Conservation (phyloP, 2,329 filamentous ascomycete species). For the Penicillium janthinellum region DNA sequence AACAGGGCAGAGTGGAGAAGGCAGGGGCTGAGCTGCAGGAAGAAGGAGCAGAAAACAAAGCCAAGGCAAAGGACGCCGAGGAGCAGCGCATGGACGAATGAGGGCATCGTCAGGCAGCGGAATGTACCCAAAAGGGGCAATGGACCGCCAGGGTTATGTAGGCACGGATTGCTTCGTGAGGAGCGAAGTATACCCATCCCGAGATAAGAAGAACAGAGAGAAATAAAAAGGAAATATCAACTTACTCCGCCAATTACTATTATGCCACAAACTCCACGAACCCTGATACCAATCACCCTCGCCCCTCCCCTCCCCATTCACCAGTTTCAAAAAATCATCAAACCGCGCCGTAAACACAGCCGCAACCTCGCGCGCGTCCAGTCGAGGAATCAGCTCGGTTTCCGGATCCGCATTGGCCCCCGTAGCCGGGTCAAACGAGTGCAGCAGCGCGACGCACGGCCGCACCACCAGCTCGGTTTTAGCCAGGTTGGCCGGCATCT, state of each 20-base stretch:
- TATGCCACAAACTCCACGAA: slow-evolving; percentile 77
- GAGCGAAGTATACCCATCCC: not conserved
- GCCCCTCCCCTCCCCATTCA: slow-evolving; percentile 49
- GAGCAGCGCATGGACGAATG: not conserved
- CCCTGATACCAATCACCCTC: slow-evolving; percentile 80
- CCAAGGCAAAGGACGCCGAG: not conserved
- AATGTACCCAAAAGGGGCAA: not conserved
- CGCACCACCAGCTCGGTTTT: slow-evolving; percentile 73
- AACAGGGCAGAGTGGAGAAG: not conserved
- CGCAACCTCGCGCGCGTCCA: slow-evolving; percentile 89
- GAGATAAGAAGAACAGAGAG: slow-evolving; percentile 1
- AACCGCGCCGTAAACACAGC: slow-evolving; percentile 92
- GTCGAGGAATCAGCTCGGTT: slow-evolving; percentile 71
- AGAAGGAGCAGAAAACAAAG: not conserved
- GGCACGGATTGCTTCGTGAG: not conserved
- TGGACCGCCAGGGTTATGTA: not conserved
- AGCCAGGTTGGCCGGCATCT: slow-evolving; percentile 74
- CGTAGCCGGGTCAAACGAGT: slow-evolving; percentile 56
- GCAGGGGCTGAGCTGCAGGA: not conserved
- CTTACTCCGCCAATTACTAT: slow-evolving; percentile 68
- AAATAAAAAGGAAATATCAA: slow-evolving; percentile 5
- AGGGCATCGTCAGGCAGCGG: not conserved
- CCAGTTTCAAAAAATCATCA: slow-evolving; percentile 72
- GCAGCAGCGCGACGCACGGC: slow-evolving; percentile 77
- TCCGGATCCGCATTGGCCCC: slow-evolving; percentile 58